A percentile compares a stretch with the other conserved stretches of the same genome.
phyloP scores from a whole-genome alignment of 116 monocot genomes.

The Cymodocea nodosa region DNA sequence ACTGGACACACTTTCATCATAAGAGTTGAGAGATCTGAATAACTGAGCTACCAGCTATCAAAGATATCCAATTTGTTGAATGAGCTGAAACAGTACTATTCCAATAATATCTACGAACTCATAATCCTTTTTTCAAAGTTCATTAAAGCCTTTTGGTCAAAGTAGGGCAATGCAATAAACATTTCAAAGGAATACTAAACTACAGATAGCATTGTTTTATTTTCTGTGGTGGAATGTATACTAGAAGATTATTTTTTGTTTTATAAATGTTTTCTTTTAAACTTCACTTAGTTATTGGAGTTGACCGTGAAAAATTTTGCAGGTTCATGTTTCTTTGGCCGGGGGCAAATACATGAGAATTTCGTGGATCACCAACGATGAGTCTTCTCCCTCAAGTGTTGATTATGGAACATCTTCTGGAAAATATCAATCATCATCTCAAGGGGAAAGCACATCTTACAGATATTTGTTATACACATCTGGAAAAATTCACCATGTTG shows the following conservation, averaged over 20 bases:
- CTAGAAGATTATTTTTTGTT: neutral
- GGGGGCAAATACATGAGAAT: conserved; percentile 80
- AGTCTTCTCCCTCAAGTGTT: conserved; percentile 47
- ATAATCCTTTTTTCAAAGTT: too few species aligned
- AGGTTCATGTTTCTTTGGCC: conserved; percentile 93
- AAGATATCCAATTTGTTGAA: too few species aligned
- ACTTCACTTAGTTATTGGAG: neutral
- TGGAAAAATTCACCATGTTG: conserved; percentile 76
- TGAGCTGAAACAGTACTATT: too few species aligned
- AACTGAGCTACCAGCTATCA: too few species aligned
- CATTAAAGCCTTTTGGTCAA: too few species aligned
- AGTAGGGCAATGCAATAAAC: too few species aligned
- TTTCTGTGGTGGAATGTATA: neutral
- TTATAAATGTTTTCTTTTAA: neutral
- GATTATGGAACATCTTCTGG: conserved; percentile 72
- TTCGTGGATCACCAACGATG: conserved; percentile 55
- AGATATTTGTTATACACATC: conserved; percentile 64
- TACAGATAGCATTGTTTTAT: too few species aligned
- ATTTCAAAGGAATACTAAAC: too few species aligned
- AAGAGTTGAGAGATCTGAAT: too few species aligned
- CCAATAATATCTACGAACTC: too few species aligned
- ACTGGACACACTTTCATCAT: too few species aligned
- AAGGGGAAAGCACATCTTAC: conserved; percentile 70
- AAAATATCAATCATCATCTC: conserved; percentile 29
- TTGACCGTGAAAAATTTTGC: conserved; percentile 3